Conservation (phyloP, 805 yeast species). For the Tetrapisispora taiwanensis region DNA sequence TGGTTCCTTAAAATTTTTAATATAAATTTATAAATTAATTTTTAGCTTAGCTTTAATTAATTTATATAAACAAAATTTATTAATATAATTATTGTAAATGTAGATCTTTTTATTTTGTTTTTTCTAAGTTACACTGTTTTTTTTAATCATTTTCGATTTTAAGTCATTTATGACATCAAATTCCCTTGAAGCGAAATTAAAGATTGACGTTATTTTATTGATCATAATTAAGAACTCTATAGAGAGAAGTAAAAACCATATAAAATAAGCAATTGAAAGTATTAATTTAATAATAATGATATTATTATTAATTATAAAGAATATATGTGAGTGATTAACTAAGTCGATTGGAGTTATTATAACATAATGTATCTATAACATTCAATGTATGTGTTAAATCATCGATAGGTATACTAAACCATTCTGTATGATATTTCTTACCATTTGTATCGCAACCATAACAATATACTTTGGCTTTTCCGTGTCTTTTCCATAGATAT, state of each 20-base stretch:
- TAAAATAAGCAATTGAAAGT: too few species aligned
- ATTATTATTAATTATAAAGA: background rate
- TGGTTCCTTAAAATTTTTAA: too few species aligned
- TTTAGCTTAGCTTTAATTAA: too few species aligned
- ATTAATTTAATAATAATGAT: background rate
- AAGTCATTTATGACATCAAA: background rate
- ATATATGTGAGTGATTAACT: background rate
- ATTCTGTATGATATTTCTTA: slow-evolving; percentile 20
- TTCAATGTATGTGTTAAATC: slow-evolving; percentile 15
- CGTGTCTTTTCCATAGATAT: slow-evolving; percentile 23
- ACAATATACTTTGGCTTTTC: slow-evolving; percentile 23
- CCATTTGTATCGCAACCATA: slow-evolving; percentile 20
- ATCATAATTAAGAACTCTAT: too few species aligned
- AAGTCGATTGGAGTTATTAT: background rate
- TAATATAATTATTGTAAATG: too few species aligned
- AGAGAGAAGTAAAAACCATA: background rate
- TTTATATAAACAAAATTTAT: too few species aligned
- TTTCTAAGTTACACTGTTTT: too few species aligned
- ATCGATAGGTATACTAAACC: slow-evolving; percentile 20
- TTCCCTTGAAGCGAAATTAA: background rate
- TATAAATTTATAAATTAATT: too few species aligned
- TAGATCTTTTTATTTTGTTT: background rate
- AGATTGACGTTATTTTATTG: background rate
- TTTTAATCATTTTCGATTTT: too few species aligned
- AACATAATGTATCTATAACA: slow-evolving; percentile 14